Evolutionary conservation across 148 eudicot species (phyloP), one percentile per base, ranked within the genome.

Genomic region (Euryodendron excelsum): DNA sequence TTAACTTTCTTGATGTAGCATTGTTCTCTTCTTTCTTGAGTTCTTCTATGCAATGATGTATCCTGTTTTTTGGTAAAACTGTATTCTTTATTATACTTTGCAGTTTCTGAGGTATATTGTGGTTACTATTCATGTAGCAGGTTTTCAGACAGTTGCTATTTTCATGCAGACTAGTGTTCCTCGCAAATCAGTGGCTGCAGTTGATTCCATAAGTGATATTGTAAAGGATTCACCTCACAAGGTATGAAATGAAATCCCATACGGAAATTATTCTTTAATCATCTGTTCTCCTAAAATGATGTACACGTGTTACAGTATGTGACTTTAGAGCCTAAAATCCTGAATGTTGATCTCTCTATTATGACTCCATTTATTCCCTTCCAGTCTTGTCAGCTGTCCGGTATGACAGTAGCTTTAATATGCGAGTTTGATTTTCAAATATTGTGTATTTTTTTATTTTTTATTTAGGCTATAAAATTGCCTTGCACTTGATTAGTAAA

Each of bases 61-160:
- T 62, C 73, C 77, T 75, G 65, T 65, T 75, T 80, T 77, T 48
- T 63, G 80, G 27, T 75, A 47, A 84, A 81, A 74, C 74, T 69
- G 80, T 84, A 59, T 56, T 71, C 81, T 67, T 73, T 83, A 39
- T 64, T 79, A 75, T 80, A 73, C 67, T 56, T 80, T 84, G 81
- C 87, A 36, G 79, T 83, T 77, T 92, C 97, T 92, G 89, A 91
- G 95, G 93, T 86, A 86, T 66, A 86, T 85, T 89, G 90, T 93
- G 94, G 92, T 90, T 91, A 96, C 84, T 83, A 91, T 91, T 80
- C 83, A 90, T 93, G 99, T 87, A 96, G 97, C 99, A 93, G 98
- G 98, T 93, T 96, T 95, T 96, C 98, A 93, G 97, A 93, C 93
- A 93, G 97, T 96, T 96, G 91, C 94, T 96, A 91, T 96, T 96